phyloP scores from a whole-genome alignment of 768 basidiomycete genomes.

The Tulasnella sp. region DNA sequence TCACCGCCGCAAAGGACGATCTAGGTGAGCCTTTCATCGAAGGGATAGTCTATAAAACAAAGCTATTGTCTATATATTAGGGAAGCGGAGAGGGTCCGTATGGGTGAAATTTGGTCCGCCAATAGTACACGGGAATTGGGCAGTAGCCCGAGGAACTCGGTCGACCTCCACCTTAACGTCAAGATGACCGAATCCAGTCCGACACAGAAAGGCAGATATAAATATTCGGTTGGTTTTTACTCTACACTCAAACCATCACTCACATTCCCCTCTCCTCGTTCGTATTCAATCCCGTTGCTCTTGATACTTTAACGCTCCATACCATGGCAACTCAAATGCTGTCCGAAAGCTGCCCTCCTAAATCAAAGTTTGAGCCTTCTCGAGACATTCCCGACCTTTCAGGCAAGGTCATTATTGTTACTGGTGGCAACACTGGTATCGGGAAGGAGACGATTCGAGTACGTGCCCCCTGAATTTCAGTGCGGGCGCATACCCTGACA shows the following conservation, averaged over 20 bases:
- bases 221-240: background rate
- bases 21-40: too few species aligned
- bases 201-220: background rate
- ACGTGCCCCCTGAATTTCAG: background rate
- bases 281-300: background rate
- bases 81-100: background rate
- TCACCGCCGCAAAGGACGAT: too few species aligned
- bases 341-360: slow-evolving; percentile 6
- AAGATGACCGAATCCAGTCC: background rate
- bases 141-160: background rate
- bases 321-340: background rate
- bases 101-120: background rate
- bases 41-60: too few species aligned
- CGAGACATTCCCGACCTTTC: slow-evolving; percentile 30
- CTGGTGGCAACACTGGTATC: slow-evolving; percentile 31
- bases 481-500: background rate
- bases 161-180: background rate
- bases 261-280: background rate
- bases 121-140: background rate
- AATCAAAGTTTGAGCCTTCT: slow-evolving; percentile 16
- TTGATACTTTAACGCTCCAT: background rate
- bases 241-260: background rate
- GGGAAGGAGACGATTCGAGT: slow-evolving; percentile 31
- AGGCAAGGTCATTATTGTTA: slow-evolving; percentile 27
- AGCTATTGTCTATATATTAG: background rate